Base-by-base conservation (phyloP, 2,329 filamentous ascomycete species). In the Setomelanomma holmii region DNA sequence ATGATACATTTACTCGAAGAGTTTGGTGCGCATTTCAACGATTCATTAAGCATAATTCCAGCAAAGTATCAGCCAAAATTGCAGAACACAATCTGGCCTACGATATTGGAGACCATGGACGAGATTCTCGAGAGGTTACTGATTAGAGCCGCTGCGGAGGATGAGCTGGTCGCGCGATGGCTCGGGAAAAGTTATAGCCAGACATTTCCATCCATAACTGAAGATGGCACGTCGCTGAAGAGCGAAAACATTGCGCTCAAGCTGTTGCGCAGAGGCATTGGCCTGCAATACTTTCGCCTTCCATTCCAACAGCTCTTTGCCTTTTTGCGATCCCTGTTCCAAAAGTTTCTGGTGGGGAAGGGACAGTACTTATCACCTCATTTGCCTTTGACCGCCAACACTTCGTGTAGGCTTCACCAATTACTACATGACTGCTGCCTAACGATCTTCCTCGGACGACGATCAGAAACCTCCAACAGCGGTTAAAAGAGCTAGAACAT, bases 381-480 rank as follows among this genome's bases (percentile, higher is more conserved):
- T 10, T 14, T 30, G 10, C 27, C 3, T 10, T 3, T 14, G 14
- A 30, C 3, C 27, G 10, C 27, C 5, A 30, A 8, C 5, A 2
- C 3, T 6, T 30, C 27, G 10, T 30, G 27, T 30, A 3, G 27
- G 14, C 27, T 30, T 30, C 14, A 14, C 27, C 14, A 14, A 8
- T 30, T 30, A 2, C 5, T 30, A 10, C 27, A 6, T 3, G 27
- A 30, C 27, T 30, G 14, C 5, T 3, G 5, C 27, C 3, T 30
- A 14, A 34, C 33, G 44, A 33, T 4, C 40, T 53, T 12, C 49
- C 49, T 11, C 6, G 27, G 4, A 56, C 53, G 10, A 56, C 53
- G 10, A 17, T 30, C 14, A 14, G 17, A 5, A 56, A 56, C 36
- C 36, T 56, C 14, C 16, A 39, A 10, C 17, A 21, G 11, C 38